A percentile compares a stretch with the other conserved stretches of the same genome.
Conservation (phyloP, 208 protist genomes). For the Wallacemonas sp. region DNA sequence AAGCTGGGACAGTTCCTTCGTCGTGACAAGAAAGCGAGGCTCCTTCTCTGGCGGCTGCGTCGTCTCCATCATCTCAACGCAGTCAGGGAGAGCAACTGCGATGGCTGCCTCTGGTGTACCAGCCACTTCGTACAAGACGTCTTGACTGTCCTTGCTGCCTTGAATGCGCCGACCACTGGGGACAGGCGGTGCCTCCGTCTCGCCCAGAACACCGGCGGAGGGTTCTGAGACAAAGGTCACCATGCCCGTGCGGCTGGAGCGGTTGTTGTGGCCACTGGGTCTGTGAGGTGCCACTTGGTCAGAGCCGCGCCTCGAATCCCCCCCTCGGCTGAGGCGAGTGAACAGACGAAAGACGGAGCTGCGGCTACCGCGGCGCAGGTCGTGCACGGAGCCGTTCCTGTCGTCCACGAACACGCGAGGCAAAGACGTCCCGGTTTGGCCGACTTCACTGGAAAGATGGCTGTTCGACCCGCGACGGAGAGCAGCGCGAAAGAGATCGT, state of each 20-base stretch:
- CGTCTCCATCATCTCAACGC: neutral
- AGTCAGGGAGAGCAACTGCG: neutral
- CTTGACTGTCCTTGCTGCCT: neutral
- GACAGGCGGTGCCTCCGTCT: neutral
- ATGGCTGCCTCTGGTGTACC: neutral
- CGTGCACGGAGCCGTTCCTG: neutral
- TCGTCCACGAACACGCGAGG: neutral
- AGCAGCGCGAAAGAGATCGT: too few species aligned
- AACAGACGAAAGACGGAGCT: neutral
- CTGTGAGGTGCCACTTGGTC: too few species aligned
- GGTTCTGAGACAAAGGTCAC: neutral
- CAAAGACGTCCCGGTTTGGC: neutral
- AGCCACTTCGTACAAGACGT: slow-evolving; percentile 2
- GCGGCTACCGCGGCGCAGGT: neutral
- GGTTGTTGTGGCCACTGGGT: too few species aligned
- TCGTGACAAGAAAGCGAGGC: too few species aligned
- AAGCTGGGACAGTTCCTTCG: too few species aligned
- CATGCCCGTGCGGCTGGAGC: too few species aligned
- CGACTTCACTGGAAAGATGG: too few species aligned
- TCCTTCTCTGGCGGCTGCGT: neutral
- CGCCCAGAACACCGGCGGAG: neutral
- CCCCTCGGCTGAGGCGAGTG: too few species aligned
- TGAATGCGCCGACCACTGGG: neutral
- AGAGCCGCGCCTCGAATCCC: too few species aligned
- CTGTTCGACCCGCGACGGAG: too few species aligned